Percentiles rank a stretch among this genome's conserved stretches.
Conservation (phyloP, 1,139 yeast species). For the Protomyces macrosporus region DNA sequence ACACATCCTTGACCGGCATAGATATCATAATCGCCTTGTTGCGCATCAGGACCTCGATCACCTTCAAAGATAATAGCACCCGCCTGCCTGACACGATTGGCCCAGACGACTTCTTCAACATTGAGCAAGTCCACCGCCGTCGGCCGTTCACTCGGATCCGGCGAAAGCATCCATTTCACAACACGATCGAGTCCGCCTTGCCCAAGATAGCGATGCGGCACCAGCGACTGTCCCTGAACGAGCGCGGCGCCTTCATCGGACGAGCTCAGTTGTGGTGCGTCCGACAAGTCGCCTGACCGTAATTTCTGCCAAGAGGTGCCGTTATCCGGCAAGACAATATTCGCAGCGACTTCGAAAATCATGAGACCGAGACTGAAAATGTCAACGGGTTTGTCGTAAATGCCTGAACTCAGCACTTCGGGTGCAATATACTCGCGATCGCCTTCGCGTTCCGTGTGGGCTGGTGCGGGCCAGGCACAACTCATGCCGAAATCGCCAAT, state of each 20-base stretch:
- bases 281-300: conserved; percentile 90
- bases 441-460: conserved; percentile 79
- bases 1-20: conserved; percentile 28
- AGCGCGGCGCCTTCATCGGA: conserved; percentile 11
- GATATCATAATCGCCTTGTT: conserved; percentile 7
- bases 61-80: conserved; percentile 97
- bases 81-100: conserved; percentile 77
- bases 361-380: conserved; percentile 87
- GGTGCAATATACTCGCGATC: conserved; percentile 98
- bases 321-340: conserved; percentile 88
- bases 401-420: conserved; percentile 75
- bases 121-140: conserved; percentile 64
- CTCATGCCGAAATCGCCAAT: conserved; percentile 82
- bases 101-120: conserved; percentile 67
- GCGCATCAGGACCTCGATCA: conserved; percentile 71
- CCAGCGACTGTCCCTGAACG: conserved; percentile 5
- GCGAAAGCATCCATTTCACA: conserved; percentile 85
- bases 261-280: conserved; percentile 43
- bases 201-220: conserved; percentile 25
- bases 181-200: conserved; percentile 58
- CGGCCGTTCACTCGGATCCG: conserved; percentile 78
- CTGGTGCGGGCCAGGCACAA: conserved; percentile 49
- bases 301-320: conserved; percentile 96
- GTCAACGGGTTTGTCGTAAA: conserved; percentile 89
- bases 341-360: conserved; percentile 92